A percentile compares a stretch with the other conserved stretches of the same genome.
Conservation (phyloP, 2,329 filamentous ascomycete species). For the Madurella mycetomatis region DNA sequence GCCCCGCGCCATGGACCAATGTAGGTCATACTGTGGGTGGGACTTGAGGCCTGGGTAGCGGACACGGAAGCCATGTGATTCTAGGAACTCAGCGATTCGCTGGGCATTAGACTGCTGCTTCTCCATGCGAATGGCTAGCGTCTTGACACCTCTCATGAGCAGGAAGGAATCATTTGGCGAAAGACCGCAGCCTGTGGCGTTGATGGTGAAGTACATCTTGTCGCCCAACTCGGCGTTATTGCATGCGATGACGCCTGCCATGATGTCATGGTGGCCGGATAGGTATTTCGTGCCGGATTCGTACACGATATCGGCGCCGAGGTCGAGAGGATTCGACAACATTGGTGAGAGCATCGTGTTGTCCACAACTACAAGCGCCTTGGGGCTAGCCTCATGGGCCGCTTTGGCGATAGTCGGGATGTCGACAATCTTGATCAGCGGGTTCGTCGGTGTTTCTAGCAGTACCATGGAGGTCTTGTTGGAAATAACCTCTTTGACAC, state of each 20-base stretch:
- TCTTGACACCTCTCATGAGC: slow-evolving; percentile 93
- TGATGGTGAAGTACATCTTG: slow-evolving; percentile 94
- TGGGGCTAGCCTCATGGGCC: slow-evolving; percentile 72
- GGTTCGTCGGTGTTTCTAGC: slow-evolving; percentile 94
- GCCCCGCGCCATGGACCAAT: slow-evolving; percentile 92
- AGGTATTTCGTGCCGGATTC: slow-evolving; percentile 98
- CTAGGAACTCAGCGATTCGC: slow-evolving; percentile 86
- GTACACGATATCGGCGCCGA: slow-evolving; percentile 94
- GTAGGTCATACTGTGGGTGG: slow-evolving; percentile 93
- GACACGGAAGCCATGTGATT: slow-evolving; percentile 86
- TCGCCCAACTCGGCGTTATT: slow-evolving; percentile 80
- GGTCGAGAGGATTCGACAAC: slow-evolving; percentile 86
- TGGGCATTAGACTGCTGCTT: slow-evolving; percentile 94
- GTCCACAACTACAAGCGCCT: slow-evolving; percentile 84
- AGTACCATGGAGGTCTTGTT: slow-evolving; percentile 91
- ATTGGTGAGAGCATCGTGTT: slow-evolving; percentile 99
- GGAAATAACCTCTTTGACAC: slow-evolving; percentile 64
- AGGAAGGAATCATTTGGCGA: slow-evolving; percentile 95
- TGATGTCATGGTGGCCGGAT: slow-evolving; percentile 96
- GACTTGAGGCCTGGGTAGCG: slow-evolving; percentile 91
- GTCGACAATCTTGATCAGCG: slow-evolving; percentile 96
- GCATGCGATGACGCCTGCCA: slow-evolving; percentile 93
- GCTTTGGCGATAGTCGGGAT: slow-evolving; percentile 72
- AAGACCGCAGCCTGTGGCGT: slow-evolving; percentile 88
- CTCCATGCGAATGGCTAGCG: slow-evolving; percentile 95